Evolutionary conservation across 2,329 filamentous ascomycete species (phyloP).

Genomic region (Alternaria ventricosa): DNA sequence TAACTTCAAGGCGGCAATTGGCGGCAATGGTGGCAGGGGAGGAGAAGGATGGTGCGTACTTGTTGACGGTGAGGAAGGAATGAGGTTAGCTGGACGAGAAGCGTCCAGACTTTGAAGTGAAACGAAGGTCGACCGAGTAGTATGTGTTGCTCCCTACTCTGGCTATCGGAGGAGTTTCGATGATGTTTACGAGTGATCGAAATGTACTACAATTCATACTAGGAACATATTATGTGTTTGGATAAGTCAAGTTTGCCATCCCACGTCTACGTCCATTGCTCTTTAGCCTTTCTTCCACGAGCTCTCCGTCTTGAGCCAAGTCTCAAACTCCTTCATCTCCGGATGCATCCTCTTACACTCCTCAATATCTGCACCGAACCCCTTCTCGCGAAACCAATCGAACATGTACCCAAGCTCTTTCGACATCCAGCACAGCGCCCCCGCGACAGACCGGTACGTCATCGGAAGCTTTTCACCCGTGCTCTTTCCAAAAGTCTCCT

Average conservation of each 20-base stretch:
- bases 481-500: conserved; percentile 51
- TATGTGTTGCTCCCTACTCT: not conserved
- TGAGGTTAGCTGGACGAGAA: conserved; percentile 44
- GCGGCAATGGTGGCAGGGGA: conserved; percentile 50
- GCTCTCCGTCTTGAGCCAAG: conserved; percentile 56
- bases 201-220: no score
- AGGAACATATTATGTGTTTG: not conserved
- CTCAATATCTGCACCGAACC: conserved; percentile 54
- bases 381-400: conserved; percentile 55
- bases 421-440: conserved; percentile 39
- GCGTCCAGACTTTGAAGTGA: conserved; percentile 37
- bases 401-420: conserved; percentile 54
- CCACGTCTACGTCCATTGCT: not conserved
- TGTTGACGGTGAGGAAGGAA: conserved; percentile 49
- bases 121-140: not conserved
- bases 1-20: conserved; percentile 73
- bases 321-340: conserved; percentile 52
- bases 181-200: not conserved
- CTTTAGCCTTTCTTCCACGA: not conserved
- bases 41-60: conserved; percentile 52
- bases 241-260: not conserved
- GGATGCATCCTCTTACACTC: conserved; percentile 50
- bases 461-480: conserved; percentile 52
- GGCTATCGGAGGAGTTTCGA: not conserved
- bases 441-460: conserved; percentile 47